Evolutionary conservation across 345 rosid genomes (phyloP).

Genomic region (Euphorbia tirucalli): DNA sequence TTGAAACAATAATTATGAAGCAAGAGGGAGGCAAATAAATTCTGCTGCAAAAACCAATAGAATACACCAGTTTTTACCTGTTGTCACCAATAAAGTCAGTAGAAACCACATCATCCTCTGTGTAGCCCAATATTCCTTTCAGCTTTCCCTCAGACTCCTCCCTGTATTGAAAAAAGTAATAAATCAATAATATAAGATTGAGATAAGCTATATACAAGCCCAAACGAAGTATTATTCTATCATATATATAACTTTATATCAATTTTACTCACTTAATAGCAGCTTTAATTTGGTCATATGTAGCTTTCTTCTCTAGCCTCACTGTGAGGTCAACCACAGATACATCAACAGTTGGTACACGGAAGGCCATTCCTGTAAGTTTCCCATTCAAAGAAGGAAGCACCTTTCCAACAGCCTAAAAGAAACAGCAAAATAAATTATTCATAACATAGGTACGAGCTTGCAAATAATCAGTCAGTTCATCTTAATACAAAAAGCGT

Average conservation of each 20-base stretch:
- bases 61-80: conserved; percentile 4
- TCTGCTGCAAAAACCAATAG: background rate
- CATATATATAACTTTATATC: background rate
- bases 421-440: background rate
- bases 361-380: conserved; percentile 33
- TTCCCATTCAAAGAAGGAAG: conserved; percentile 30
- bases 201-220: background rate
- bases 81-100: conserved; percentile 25
- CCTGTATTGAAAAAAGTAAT: conserved; percentile 5
- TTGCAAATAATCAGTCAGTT: background rate
- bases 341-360: conserved; percentile 33
- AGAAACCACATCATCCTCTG: conserved; percentile 30
- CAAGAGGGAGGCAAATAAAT: background rate
- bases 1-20: background rate
- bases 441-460: background rate
- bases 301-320: conserved; percentile 22
- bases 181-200: background rate
- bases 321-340: conserved; percentile 35
- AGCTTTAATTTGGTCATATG: conserved; percentile 25
- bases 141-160: conserved; percentile 29
- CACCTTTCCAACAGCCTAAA: conserved; percentile 35
- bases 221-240: background rate
- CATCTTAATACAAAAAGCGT: background rate
- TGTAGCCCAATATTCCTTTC: conserved; percentile 33
- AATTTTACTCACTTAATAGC: conserved; percentile 28